phyloP scores from a whole-genome alignment of 441 rosid genomes.

The Biscutella auriculata region DNA sequence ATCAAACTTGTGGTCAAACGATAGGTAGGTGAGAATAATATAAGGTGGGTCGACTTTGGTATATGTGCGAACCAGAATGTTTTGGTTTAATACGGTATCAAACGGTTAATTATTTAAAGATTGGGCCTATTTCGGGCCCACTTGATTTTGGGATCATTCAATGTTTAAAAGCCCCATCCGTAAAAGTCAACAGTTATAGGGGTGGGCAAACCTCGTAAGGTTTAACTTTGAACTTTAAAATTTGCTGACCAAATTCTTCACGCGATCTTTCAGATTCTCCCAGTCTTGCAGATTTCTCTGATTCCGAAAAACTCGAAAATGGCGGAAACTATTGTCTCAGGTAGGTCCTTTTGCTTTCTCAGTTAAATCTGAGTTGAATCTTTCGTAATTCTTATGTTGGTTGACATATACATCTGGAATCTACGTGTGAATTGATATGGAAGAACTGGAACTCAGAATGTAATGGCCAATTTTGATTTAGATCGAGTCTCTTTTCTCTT shows the following conservation, averaged over 20 bases:
- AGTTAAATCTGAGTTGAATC: not conserved
- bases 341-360: not conserved
- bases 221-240: not conserved
- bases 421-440: not conserved
- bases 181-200: not conserved
- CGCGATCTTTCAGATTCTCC: not conserved
- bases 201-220: not conserved
- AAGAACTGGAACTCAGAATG: not conserved
- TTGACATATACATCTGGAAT: not conserved
- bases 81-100: not conserved
- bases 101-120: not conserved
- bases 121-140: not conserved
- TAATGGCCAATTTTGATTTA: not conserved
- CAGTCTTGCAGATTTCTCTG: not conserved
- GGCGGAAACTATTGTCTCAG: slow-evolving; percentile 17
- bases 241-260: not conserved
- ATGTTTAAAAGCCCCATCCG: not conserved
- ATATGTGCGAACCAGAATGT: not conserved
- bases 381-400: not conserved
- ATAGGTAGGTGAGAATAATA: no score
- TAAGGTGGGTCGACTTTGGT: not conserved
- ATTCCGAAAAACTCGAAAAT: not conserved
- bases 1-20: no score
- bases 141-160: not conserved
- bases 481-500: not conserved